These are phyloP conservation scores for Cyanodermella asteris DNA, from an alignment of 2,329 filamentous ascomycete genomes.

Conservation along the genomic window DNA sequence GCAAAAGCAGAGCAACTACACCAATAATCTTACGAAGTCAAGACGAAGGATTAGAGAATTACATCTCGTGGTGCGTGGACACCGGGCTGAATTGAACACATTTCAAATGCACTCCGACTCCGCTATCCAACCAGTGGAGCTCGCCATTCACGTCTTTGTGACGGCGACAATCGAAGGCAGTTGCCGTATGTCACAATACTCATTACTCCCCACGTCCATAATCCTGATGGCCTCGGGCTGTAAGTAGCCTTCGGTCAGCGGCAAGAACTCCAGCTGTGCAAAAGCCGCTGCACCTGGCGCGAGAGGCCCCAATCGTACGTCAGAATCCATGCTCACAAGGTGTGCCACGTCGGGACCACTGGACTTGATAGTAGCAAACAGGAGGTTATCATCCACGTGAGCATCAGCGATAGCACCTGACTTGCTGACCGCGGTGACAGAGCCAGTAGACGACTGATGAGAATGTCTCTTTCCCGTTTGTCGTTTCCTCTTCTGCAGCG, in stretches of 20 bases:
- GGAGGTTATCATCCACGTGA: slow-evolving; percentile 32
- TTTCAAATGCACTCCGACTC: too few species aligned
- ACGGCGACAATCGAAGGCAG: slow-evolving; percentile 31
- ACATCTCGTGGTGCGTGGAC: too few species aligned
- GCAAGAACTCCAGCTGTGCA: slow-evolving; percentile 31
- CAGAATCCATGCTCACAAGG: slow-evolving; percentile 33
- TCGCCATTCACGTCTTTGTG: too few species aligned
- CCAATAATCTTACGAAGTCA: too few species aligned
- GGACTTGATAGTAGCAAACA: slow-evolving; percentile 32
- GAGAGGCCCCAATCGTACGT: slow-evolving; percentile 35
- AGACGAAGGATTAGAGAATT: too few species aligned
- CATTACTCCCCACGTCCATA: slow-evolving; percentile 32
- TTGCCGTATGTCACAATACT: slow-evolving; percentile 32
- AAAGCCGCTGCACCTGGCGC: slow-evolving; percentile 33
- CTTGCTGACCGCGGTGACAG: slow-evolving; percentile 13
- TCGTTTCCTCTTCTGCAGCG: slow-evolving; percentile 26
- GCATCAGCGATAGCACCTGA: slow-evolving; percentile 24
- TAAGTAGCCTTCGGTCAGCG: slow-evolving; percentile 27
- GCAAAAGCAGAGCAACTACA: too few species aligned
- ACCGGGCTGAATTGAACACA: too few species aligned
- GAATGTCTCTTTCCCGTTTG: slow-evolving; percentile 19
- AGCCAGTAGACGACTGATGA: slow-evolving; percentile 23
- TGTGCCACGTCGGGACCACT: slow-evolving; percentile 27
- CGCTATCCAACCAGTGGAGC: too few species aligned
- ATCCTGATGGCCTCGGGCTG: slow-evolving; percentile 31